Evolutionary conservation across 257 asterid genomes (phyloP), one percentile per base, ranked within the genome.

Genomic region (Leonotis leonurus): DNA sequence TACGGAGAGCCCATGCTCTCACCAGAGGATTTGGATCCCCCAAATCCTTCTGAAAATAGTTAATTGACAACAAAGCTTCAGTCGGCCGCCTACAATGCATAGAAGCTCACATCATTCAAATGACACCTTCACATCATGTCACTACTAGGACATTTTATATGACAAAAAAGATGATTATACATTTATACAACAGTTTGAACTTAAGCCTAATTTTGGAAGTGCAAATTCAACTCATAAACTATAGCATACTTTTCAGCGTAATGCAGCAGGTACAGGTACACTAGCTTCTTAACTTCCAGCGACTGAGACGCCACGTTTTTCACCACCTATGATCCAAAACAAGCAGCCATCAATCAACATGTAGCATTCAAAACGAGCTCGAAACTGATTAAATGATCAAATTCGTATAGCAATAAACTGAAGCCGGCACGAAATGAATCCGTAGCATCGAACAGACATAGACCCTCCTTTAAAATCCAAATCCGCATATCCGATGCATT

Each of bases 301-400:
- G 99, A 85, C 64, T 81, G 95, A 3, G 99, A 80, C 10, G 99
- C 97, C 58, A 92, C 99, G 60, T 89, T 92, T 74, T 92, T 92
- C 83, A 92, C 99, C 70, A 89, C 96, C 97, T 82, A 76, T n/a
- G 54, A 52, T 66, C 60, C 57, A 26, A 51, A 64, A 18, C 43
- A 52, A 52, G 39, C 65, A 61, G 11, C 43, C 43, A 50, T 74
- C 11, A 44, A 73, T 11, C 56, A 66, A 56, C 62, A 53, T 3
- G 18, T n/a, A 30, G 51, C 53, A 64, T 3, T 64, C 55, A 35
- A 72, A 40, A 37, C 62, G 26, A 18, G 8, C 48, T 41, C 62
- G 13, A 51, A 43, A 16, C 50, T 20, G 62, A 37, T 27, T 24
- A 27, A 10, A 37, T 20, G 3, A 63, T 45, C 56, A 27, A 22